A percentile compares a stretch with the other conserved stretches of the same genome.
phyloP scores from a whole-genome alignment of 208 protist species.

The Spongospora subterranea region DNA sequence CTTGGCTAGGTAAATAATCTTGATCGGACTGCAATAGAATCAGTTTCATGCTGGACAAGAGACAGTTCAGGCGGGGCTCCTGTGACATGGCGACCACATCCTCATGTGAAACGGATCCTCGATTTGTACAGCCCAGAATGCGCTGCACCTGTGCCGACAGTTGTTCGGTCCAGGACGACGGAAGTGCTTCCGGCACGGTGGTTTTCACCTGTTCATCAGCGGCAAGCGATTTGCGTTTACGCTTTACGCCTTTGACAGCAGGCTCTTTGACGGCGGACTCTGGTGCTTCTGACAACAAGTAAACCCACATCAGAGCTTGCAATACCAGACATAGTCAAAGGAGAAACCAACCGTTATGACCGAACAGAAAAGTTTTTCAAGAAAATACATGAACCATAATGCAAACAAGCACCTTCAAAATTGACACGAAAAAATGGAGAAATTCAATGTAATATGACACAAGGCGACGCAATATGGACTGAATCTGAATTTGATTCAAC shows the following conservation, averaged over 20 bases:
- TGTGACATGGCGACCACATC: neutral
- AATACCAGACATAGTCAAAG: no score
- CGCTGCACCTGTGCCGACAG: neutral
- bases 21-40: conserved; percentile 28
- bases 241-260: neutral
- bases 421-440: no score
- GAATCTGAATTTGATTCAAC: no score
- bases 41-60: neutral
- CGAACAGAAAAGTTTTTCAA: no score
- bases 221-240: neutral
- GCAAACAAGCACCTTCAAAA: no score
- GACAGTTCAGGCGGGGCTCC: neutral
- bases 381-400: no score
- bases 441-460: no score
- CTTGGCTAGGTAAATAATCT: neutral
- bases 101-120: neutral
- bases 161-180: neutral
- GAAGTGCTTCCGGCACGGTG: neutral
- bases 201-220: neutral
- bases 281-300: neutral
- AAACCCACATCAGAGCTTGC: no score
- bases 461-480: no score
- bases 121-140: neutral
- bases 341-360: no score
- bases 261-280: neutral